Conservation (phyloP, 208 protist genomes). For the Leishmania turanica region DNA sequence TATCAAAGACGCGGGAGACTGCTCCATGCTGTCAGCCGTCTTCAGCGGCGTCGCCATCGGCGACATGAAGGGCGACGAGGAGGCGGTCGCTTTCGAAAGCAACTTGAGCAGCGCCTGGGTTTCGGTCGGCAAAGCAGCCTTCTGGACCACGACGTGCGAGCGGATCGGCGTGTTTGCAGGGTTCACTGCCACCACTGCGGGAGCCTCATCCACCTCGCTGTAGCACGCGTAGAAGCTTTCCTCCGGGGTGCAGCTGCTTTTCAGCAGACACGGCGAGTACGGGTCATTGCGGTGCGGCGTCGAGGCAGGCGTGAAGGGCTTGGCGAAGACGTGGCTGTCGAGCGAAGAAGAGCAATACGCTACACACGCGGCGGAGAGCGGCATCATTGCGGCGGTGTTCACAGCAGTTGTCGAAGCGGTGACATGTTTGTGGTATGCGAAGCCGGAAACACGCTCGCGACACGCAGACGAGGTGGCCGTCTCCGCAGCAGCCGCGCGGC, state of each 20-base stretch:
- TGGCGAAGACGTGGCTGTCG: conserved; percentile 24
- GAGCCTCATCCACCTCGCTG: conserved; percentile 24
- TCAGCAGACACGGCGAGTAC: conserved; percentile 50
- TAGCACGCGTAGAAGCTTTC: conserved; percentile 72
- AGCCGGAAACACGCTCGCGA: conserved; percentile 3
- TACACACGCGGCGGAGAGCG: background rate
- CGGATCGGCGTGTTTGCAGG: conserved; percentile 17
- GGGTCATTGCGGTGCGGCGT: conserved; percentile 48
- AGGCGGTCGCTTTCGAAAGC: background rate
- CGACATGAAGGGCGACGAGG: conserved; percentile 8
- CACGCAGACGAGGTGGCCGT: conserved; percentile 5
- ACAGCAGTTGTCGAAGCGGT: background rate
- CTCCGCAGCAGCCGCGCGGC: background rate
- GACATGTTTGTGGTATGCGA: background rate
- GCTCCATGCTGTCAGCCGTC: background rate
- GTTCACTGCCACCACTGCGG: background rate
- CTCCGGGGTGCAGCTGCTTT: conserved; percentile 38
- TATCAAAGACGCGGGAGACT: background rate
- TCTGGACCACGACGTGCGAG: background rate
- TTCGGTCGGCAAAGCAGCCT: background rate
- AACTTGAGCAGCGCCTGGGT: conserved; percentile 19
- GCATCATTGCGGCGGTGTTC: background rate
- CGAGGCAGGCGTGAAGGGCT: conserved; percentile 28
- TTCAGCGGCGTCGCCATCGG: conserved; percentile 6
- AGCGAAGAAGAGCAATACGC: conserved; percentile 10